Evolutionary conservation across 192 early-diverging fungal genomes (phyloP), one percentile per base, ranked within the genome.

Genomic region (Phlyctochytrium bullatum): DNA sequence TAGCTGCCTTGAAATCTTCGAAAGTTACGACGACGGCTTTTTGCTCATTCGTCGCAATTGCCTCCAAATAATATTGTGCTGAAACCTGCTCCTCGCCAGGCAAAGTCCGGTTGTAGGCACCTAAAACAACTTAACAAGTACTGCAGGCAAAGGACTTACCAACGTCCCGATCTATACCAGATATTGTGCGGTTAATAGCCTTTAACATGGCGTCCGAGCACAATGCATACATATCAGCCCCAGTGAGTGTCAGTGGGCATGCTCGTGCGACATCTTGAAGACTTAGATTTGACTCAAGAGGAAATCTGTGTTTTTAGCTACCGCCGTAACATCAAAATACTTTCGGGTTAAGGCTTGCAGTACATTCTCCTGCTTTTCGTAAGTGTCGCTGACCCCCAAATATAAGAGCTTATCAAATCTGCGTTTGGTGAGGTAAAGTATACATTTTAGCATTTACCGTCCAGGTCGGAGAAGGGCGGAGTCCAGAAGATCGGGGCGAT

Each of bases 201-300:
- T 98, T 96, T 12, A 99, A 81, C 81, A 96, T 92, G 0, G 97
- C 93, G 72, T 98, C 96, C 24, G 97, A 93, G 70, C 95, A 98
- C 35, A 99, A 79, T 0, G 97, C 97, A 72, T 99, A 99, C 67
- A 98, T 94, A 73, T 99, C 97, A 17, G 97, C 97, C 32, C 97
- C 97, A 0, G 97, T 98, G 59, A 92, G 94, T 63, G 93, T 88
- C 68, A 95, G 89, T 2, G 96, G 97, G 59, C 92, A 94, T 54
- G 82, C 74, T 17, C 93, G 88, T 3, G 95, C 93, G 17, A 99
- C 83, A 2, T 66, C 69, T 31, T 72, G 73, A 65, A 98, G 71
- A 56, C 94, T 85, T 4, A 95, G 81, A 2, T 84, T 88, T 16
- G 92, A 88, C 40, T 87, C 83, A 24, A 99, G 77, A n/a, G 84